Evolutionary conservation across 2,329 filamentous ascomycete genomes (phyloP), one percentile per base, ranked within the genome.

Genomic region (Monascus ruber): DNA sequence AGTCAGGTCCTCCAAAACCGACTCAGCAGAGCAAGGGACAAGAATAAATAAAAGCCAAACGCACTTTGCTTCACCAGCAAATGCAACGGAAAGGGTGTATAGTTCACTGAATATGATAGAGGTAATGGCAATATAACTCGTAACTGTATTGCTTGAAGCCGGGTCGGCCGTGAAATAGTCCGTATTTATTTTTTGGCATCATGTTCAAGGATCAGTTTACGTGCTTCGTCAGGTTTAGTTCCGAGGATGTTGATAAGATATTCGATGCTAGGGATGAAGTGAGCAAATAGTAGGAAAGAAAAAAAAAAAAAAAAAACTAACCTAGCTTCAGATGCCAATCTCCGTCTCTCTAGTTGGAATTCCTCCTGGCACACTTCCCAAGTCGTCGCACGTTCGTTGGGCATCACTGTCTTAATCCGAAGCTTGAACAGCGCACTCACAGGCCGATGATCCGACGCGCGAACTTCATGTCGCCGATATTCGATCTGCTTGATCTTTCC

Each of bases 371-470:
- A 85, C 51, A 78, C 73, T 53, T 84, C 81, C 79, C 81, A 85
- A 10, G 76, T 74, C 26, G 67, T 60, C 1, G 74, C 76, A 45
- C 85, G 74, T 55, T 76, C 73, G 51, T 77, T 74, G 5, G 76
- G 71, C 44, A 81, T 74, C 28, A 96, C 80, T 11, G 76, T 84
- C 70, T 96, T 98, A 43, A 95, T 74, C 38, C 83, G 77, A 39
- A 95, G 75, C 55, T 77, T 79, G 65, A 98, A 94, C 29, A 71
- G 70, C 1, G 84, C 91, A 45, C 83, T 94, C 26, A 98, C 91
- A 6, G 91, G 91, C 47, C 91, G 74, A 63, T 98, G 91, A 58
- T 98, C 91, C 27, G 85, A 94, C 4, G 89, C 84, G 43, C 81
- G 75, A 28, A 96, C 82, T 61, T 96, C 91, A 63, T 95, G 89